phyloP scores from a whole-genome alignment of 805 yeast species.

The Metschnikowia gelsemii region DNA sequence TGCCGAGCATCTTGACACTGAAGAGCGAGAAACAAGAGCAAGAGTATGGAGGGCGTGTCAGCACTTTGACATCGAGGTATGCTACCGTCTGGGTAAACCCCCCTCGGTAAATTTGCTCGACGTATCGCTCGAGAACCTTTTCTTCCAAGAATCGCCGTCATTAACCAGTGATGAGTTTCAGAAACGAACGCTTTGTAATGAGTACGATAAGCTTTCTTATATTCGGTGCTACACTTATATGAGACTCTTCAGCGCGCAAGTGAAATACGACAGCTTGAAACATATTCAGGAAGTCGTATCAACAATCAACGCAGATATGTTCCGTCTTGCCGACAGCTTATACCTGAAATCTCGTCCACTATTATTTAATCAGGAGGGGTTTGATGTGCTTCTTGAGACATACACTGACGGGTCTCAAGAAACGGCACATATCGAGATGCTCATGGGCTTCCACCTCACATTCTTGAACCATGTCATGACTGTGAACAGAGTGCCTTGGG shows the following conservation, averaged over 20 bases:
- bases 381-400: slow-evolving; percentile 14
- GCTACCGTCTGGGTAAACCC: slow-evolving; percentile 49
- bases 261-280: slow-evolving; percentile 21
- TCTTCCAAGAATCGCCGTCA: slow-evolving; percentile 4
- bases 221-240: slow-evolving; percentile 33
- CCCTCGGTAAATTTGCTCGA: slow-evolving; percentile 46
- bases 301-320: slow-evolving; percentile 31
- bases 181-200: slow-evolving; percentile 3
- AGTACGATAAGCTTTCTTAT: slow-evolving; percentile 22
- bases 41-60: slow-evolving; percentile 52
- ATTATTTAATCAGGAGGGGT: slow-evolving; percentile 35
- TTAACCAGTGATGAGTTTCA: slow-evolving; percentile 1
- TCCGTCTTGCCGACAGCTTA: slow-evolving; percentile 23
- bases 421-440: slow-evolving; percentile 5
- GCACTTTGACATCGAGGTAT: slow-evolving; percentile 44
- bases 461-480: slow-evolving; percentile 39
- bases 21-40: slow-evolving; percentile 40
- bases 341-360: slow-evolving; percentile 27
- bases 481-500: slow-evolving; percentile 35
- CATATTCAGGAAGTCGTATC: slow-evolving; percentile 25
- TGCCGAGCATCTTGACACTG: slow-evolving; percentile 32
- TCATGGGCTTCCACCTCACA: slow-evolving; percentile 28
- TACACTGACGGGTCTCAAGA: neutral
- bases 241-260: slow-evolving; percentile 33
- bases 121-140: slow-evolving; percentile 14